phyloP scores from a whole-genome alignment of 169 alveolate species.

The Cryptosporidium felis region DNA sequence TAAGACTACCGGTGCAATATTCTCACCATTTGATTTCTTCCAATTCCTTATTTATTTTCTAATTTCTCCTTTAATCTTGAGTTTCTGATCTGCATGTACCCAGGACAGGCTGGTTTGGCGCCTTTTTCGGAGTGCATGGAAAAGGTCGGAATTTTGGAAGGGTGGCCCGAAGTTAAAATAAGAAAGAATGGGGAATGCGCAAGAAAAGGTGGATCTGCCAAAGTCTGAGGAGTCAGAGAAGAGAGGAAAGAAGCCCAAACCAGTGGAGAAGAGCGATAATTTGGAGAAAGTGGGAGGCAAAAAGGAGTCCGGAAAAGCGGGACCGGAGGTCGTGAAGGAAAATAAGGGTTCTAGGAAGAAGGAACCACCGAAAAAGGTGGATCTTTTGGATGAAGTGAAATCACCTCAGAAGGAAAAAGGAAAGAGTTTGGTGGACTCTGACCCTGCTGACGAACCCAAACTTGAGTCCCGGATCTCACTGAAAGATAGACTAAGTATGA shows the following conservation, averaged over 20 bases:
- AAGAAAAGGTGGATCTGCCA: not conserved
- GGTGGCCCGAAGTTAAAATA: not conserved
- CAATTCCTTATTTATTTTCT: too few relatives aligned
- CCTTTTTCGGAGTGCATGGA: constrained; percentile 4
- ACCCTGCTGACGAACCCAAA: too few relatives aligned
- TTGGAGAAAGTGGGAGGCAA: not conserved
- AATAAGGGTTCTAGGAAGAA: too few relatives aligned
- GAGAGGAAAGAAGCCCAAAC: not conserved
- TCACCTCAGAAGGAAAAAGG: not conserved
- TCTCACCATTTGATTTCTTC: too few relatives aligned
- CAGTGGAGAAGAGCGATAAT: not conserved
- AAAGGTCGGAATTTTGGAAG: not conserved
- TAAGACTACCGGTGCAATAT: too few relatives aligned
- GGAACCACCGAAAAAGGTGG: not conserved
- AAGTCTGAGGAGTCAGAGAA: not conserved
- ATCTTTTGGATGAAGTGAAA: not conserved
- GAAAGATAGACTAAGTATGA: not conserved
- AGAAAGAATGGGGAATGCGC: not conserved
- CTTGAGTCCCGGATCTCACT: too few relatives aligned
- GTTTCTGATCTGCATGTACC: constrained; percentile 15
- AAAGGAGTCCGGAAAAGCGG: not conserved
- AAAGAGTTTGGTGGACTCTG: not conserved
- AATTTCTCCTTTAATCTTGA: too few relatives aligned
- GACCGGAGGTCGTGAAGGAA: not conserved
- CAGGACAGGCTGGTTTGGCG: constrained; percentile 9